These are phyloP conservation scores for Geranium rotundifolium DNA, from an alignment of 345 rosid genomes.

Conservation along the genomic window DNA sequence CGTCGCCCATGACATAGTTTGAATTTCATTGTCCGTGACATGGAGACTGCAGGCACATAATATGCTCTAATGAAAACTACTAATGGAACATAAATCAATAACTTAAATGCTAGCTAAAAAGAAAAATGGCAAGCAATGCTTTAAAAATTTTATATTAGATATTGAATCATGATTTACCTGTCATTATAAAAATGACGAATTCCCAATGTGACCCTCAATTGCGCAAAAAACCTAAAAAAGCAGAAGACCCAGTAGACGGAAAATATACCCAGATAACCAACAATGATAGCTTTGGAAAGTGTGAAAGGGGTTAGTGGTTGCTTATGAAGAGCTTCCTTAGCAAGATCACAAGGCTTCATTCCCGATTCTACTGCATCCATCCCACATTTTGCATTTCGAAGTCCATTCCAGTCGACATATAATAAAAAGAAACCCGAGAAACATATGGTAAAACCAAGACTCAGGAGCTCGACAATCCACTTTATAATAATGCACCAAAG, in stretches of 20 bases:
- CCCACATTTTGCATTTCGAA: conserved; percentile 96
- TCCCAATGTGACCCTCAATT: conserved; percentile 69
- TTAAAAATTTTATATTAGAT: not conserved
- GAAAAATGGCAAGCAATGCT: too few relatives aligned
- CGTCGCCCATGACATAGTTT: conserved; percentile 88
- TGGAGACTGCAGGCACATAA: conserved; percentile 58
- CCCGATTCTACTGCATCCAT: conserved; percentile 98
- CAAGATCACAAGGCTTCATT: conserved; percentile 90
- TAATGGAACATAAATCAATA: too few relatives aligned
- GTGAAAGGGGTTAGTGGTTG: conserved; percentile 93
- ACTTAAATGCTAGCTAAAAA: too few relatives aligned
- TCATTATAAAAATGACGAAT: conserved; percentile 72
- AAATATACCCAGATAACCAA: conserved; percentile 81
- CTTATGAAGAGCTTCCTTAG: conserved; percentile 77
- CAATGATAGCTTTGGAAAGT: conserved; percentile 62
- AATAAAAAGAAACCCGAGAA: conserved; percentile 93
- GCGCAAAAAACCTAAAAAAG: conserved; percentile 84
- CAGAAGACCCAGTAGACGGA: conserved; percentile 83
- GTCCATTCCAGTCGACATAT: conserved; percentile 96
- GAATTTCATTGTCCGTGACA: conserved; percentile 84
- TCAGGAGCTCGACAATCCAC: conserved; percentile 92
- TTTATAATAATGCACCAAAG: conserved; percentile 88
- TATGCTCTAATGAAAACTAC: not conserved
- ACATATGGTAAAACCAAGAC: conserved; percentile 80
- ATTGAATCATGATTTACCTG: conserved; percentile 35